Percentiles rank a stretch among this genome's conserved stretches.
phyloP scores from a whole-genome alignment of 23 red algal genomes.

The Cyanidioschyzon merolae region DNA sequence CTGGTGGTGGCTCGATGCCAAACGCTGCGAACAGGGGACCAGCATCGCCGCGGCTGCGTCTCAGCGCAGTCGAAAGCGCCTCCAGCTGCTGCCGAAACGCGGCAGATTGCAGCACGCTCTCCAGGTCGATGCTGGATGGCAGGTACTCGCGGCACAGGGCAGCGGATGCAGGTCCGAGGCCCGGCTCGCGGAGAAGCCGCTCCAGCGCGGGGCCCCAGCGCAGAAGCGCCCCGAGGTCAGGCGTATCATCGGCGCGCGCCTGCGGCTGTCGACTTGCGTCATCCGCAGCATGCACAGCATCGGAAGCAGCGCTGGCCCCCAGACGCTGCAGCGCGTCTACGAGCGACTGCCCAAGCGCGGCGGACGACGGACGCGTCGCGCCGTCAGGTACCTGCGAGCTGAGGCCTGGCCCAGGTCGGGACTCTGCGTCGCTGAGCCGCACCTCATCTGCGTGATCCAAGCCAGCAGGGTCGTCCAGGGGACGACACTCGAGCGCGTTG shows the following conservation, averaged over 20 bases:
- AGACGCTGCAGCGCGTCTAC: constrained; percentile 10
- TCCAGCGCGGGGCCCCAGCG: not conserved
- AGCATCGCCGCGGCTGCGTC: not conserved
- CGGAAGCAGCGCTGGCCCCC: not conserved
- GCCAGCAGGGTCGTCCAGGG: not conserved
- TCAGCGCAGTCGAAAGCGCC: constrained; percentile 1
- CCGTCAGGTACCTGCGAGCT: not conserved
- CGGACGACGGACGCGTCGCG: not conserved
- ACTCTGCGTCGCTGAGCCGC: no score
- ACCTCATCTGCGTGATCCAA: not conserved
- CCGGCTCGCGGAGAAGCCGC: not conserved
- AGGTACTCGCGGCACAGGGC: not conserved
- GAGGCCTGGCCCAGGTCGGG: not conserved
- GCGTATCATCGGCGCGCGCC: not conserved
- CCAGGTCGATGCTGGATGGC: not conserved
- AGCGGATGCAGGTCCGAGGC: not conserved
- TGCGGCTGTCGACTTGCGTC: not conserved
- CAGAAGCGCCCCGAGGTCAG: not conserved
- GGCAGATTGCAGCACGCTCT: not conserved
- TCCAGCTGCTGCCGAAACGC: constrained; percentile 12
- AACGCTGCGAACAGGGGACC: not conserved
- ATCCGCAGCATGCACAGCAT: not conserved
- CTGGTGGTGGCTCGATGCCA: constrained; percentile 4
- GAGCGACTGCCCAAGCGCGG: not conserved
- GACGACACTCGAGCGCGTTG: not conserved